Conservation (phyloP, 768 basidiomycete genomes). For the Lactarius evosmus region DNA sequence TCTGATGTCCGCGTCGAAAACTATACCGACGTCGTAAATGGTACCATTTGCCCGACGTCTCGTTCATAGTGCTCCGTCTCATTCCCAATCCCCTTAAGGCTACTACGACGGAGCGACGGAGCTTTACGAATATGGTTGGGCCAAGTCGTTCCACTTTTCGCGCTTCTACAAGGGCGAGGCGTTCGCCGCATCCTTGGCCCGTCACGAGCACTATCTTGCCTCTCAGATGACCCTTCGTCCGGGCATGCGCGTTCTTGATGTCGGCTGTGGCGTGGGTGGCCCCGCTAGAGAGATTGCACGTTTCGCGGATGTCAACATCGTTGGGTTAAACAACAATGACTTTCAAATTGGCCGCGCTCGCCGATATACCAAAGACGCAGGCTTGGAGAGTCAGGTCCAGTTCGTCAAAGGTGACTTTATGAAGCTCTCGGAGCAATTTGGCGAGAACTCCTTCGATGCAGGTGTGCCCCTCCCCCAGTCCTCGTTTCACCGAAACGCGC, state of each 20-base stretch:
- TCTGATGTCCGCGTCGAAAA: constrained; percentile 70
- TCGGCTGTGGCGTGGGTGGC: constrained; percentile 97
- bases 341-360: constrained; percentile 89
- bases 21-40: constrained; percentile 94
- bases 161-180: constrained; percentile 93
- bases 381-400: constrained; percentile 69
- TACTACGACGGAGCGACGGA: constrained; percentile 97
- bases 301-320: constrained; percentile 80
- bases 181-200: constrained; percentile 72
- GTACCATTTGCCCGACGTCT: constrained; percentile 41
- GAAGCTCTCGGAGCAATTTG: constrained; percentile 89
- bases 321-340: constrained; percentile 94
- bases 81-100: constrained; percentile 43
- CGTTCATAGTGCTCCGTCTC: neutral
- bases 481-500: neutral
- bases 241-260: constrained; percentile 95
- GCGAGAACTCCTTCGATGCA: constrained; percentile 91
- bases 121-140: constrained; percentile 94
- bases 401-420: constrained; percentile 96
- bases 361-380: constrained; percentile 73
- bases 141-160: constrained; percentile 91
- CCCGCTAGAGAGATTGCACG: constrained; percentile 93
- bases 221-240: constrained; percentile 78
- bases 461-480: constrained; percentile 46
- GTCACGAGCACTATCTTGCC: constrained; percentile 97